These are phyloP conservation scores for Populus tremula DNA, from an alignment of 345 rosid genomes.

Conservation along the genomic window DNA sequence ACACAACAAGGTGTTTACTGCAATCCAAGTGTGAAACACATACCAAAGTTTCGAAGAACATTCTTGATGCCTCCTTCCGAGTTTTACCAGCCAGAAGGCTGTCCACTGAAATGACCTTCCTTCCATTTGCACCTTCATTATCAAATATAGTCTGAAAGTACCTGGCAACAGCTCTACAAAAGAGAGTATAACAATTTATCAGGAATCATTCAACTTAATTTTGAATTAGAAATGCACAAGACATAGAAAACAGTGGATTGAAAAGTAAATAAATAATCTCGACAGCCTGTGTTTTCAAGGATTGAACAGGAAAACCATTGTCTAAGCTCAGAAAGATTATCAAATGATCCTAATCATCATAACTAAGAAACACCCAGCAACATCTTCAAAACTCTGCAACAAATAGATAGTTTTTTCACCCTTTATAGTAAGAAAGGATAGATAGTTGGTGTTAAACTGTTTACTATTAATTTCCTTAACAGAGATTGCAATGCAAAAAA, in stretches of 20 bases:
- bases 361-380: neutral
- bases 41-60: conserved; percentile 99
- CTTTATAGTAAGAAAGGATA: neutral
- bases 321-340: neutral
- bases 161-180: conserved; percentile 84
- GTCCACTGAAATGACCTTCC: conserved; percentile 57
- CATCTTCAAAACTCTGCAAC: neutral
- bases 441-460: neutral
- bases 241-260: neutral
- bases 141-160: conserved; percentile 75
- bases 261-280: neutral
- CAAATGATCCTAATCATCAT: neutral
- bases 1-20: neutral
- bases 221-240: neutral
- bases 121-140: conserved; percentile 59
- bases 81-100: conserved; percentile 80
- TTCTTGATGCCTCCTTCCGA: conserved; percentile 94
- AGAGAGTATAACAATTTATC: neutral
- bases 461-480: neutral
- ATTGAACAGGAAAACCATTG: neutral
- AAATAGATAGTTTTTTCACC: neutral
- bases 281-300: neutral
- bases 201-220: neutral
- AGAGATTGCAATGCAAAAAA: neutral
- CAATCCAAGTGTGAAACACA: conserved; percentile 18